These are phyloP conservation scores for Leptomonas seymouri DNA, from an alignment of 208 protist species.

Conservation along the genomic window DNA sequence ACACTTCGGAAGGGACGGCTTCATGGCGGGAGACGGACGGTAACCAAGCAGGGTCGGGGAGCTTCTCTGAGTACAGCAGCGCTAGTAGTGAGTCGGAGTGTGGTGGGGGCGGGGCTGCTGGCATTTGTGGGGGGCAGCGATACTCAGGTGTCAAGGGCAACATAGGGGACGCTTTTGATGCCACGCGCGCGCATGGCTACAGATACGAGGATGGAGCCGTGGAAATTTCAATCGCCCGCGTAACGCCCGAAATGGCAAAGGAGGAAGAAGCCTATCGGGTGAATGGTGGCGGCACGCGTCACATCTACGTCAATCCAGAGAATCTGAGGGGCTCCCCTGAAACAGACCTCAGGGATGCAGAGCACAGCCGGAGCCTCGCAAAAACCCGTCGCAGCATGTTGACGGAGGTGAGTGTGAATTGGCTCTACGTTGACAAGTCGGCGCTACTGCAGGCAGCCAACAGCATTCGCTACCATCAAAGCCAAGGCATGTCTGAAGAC, in stretches of 20 bases:
- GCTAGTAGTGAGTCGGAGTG: not conserved
- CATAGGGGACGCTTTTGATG: too few species aligned
- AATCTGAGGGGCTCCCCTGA: too few species aligned
- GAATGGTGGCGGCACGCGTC: too few species aligned
- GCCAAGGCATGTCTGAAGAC: constrained; percentile 5
- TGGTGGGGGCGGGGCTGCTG: not conserved
- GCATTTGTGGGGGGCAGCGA: not conserved
- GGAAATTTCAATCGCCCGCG: too few species aligned
- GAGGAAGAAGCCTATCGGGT: too few species aligned
- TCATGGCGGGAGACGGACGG: not conserved
- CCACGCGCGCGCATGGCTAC: too few species aligned
- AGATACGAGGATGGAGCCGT: too few species aligned
- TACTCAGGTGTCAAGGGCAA: too few species aligned
- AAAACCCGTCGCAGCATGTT: not conserved
- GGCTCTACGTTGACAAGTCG: not conserved
- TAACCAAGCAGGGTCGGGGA: not conserved
- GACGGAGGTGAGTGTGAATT: constrained; percentile 2
- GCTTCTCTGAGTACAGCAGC: not conserved
- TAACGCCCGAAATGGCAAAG: too few species aligned
- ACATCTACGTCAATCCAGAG: too few species aligned
- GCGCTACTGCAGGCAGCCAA: not conserved
- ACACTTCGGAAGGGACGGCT: not conserved
- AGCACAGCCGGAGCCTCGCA: too few species aligned
- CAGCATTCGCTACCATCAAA: constrained; percentile 10
- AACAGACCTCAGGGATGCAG: too few species aligned